Evolutionary conservation across 169 alveolate species (phyloP).

Genomic region (Miamiensis avidus): DNA sequence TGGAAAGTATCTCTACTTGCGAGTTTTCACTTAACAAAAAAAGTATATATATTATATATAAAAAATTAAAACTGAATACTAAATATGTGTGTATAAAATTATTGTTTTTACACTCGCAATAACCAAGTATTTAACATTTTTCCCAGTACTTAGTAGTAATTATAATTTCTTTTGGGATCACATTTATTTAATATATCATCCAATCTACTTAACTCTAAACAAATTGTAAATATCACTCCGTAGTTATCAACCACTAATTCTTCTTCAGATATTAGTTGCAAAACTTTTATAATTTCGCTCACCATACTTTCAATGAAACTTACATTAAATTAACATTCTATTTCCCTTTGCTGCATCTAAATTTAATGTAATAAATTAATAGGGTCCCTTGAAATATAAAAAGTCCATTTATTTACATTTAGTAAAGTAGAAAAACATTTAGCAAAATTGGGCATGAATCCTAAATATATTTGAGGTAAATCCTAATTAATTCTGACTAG

Average conservation of each 20-base stretch:
- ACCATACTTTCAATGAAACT: slow-evolving; percentile 12
- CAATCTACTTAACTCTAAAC: slow-evolving; percentile 5
- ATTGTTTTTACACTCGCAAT: neutral
- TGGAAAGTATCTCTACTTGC: neutral
- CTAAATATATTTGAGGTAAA: neutral
- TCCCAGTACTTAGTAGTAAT: slow-evolving; percentile 1
- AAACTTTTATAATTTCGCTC: slow-evolving; percentile 7
- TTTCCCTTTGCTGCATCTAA: neutral
- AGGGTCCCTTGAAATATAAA: too few relatives aligned
- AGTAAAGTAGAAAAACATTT: neutral
- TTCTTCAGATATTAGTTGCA: neutral
- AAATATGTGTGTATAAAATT: neutral
- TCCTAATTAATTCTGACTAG: neutral
- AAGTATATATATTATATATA: too few relatives aligned
- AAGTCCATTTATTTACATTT: neutral
- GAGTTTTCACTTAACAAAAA: neutral
- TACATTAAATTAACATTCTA: neutral
- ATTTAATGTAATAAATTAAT: too few relatives aligned
- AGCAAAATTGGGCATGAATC: neutral
- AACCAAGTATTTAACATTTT: neutral
- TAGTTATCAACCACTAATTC: neutral
- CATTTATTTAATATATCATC: slow-evolving; percentile 16
- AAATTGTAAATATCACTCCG: neutral
- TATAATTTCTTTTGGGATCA: neutral
- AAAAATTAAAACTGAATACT: neutral